phyloP scores from a whole-genome alignment of 352 stramenopile genomes.

The Phytophthora foliorum region DNA sequence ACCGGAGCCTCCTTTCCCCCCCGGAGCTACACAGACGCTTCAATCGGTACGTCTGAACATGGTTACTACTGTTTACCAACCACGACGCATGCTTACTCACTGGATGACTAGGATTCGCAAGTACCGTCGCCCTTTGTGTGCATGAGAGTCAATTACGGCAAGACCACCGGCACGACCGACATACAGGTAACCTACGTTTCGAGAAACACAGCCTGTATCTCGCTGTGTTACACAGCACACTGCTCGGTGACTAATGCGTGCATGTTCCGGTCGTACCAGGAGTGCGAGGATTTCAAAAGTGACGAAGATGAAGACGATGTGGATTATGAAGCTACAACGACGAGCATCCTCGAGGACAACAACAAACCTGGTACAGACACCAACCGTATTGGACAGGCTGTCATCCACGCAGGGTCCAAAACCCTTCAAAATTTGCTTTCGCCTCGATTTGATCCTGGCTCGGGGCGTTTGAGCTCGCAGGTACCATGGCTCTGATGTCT shows the following conservation, averaged over 20 bases:
- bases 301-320: constrained; percentile 4
- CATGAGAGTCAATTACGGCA: background rate
- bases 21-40: background rate
- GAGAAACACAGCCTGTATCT: background rate
- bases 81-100: background rate
- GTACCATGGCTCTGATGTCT: constrained; percentile 5
- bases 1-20: constrained; percentile 21
- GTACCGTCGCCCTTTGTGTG: background rate
- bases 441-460: background rate
- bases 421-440: background rate
- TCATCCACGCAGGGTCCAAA: background rate
- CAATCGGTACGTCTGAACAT: constrained; percentile 11
- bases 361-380: too few relatives aligned
- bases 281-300: background rate
- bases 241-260: constrained; percentile 10
- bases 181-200: constrained; percentile 14
- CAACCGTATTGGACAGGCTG: too few relatives aligned
- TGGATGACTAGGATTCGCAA: constrained; percentile 13
- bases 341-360: background rate
- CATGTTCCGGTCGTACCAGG: constrained; percentile 2
- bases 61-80: constrained; percentile 2
- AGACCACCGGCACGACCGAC: background rate
- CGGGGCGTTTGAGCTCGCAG: constrained; percentile 16
- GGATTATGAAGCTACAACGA: background rate
- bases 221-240: too few relatives aligned